Evolutionary conservation across 306 rosid genomes (phyloP).

Genomic region (Dalbergia cochinchinensis): DNA sequence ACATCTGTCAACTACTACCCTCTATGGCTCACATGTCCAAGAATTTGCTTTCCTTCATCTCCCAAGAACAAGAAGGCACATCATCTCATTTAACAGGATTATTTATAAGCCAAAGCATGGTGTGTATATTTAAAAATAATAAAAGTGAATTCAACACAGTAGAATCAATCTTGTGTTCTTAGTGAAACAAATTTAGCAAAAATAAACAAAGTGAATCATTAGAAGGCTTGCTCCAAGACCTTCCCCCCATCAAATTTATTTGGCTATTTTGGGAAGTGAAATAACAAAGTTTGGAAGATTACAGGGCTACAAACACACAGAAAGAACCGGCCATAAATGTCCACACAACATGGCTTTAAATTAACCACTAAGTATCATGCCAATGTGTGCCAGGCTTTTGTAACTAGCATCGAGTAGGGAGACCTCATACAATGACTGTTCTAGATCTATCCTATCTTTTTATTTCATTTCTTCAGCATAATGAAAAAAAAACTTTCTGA

Average conservation of each 20-base stretch:
- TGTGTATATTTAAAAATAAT: neutral
- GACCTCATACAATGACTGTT: neutral
- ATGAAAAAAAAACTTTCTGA: neutral
- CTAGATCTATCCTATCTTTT: neutral
- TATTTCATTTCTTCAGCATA: neutral
- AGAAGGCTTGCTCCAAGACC: conserved; percentile 1
- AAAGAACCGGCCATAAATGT: conserved; percentile 21
- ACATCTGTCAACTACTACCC: neutral
- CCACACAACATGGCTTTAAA: neutral
- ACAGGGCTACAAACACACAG: neutral
- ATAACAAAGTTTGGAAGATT: conserved; percentile 24
- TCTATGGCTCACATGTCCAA: conserved; percentile 1
- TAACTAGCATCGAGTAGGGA: neutral
- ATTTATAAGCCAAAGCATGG: neutral
- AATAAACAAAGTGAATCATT: conserved; percentile 21
- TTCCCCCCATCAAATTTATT: neutral
- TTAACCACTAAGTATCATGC: neutral
- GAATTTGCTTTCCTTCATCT: conserved; percentile 2
- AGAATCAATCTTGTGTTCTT: conserved; percentile 18
- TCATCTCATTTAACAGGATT: no score
- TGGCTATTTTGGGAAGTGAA: conserved; percentile 7
- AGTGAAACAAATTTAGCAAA: conserved; percentile 21
- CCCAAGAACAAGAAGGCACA: neutral
- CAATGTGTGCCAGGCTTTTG: neutral
- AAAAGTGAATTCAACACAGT: conserved; percentile 8